These are phyloP conservation scores for Geotrichum carabidarum DNA, from an alignment of 1,139 yeast genomes.

Conservation along the genomic window DNA sequence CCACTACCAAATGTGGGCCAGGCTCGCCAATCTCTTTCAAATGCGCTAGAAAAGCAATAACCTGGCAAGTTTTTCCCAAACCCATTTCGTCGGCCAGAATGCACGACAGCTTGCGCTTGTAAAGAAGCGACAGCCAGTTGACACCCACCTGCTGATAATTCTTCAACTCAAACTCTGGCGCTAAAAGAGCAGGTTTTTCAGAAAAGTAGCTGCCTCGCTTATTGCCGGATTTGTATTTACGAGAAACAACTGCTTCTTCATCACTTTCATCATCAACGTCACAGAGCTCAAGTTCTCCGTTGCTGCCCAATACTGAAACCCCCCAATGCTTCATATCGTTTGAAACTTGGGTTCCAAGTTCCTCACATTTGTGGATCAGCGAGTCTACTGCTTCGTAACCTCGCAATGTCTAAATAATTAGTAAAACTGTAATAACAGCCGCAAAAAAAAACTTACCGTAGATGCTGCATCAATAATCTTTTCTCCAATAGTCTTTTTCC, in stretches of 20 bases:
- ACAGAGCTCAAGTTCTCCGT: constrained; percentile 41
- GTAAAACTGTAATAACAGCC: constrained; percentile 18
- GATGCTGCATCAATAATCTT: constrained; percentile 67
- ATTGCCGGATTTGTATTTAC: constrained; percentile 12
- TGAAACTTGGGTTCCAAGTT: constrained; percentile 66
- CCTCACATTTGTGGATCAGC: constrained; percentile 74
- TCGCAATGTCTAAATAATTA: constrained; percentile 47
- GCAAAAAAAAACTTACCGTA: constrained; percentile 25
- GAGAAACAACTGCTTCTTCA: constrained; percentile 13
- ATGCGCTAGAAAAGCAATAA: constrained; percentile 85
- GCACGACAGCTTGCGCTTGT: constrained; percentile 75
- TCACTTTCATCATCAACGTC: constrained; percentile 34
- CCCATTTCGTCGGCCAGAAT: constrained; percentile 99
- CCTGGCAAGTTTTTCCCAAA: constrained; percentile 92
- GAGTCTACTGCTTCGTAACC: constrained; percentile 96
- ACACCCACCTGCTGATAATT: constrained; percentile 93
- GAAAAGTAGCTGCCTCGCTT: constrained; percentile 51
- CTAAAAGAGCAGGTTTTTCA: constrained; percentile 63
- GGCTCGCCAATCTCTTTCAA: constrained; percentile 56
- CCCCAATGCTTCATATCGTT: constrained; percentile 84
- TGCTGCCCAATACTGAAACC: constrained; percentile 54
- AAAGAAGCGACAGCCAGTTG: constrained; percentile 83
- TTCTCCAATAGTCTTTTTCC: constrained; percentile 62
- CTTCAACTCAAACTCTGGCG: constrained; percentile 63
- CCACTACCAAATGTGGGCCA: constrained; percentile 77